These are phyloP conservation scores for Leishmania lainsoni DNA, from an alignment of 208 protist genomes.

Conservation along the genomic window DNA sequence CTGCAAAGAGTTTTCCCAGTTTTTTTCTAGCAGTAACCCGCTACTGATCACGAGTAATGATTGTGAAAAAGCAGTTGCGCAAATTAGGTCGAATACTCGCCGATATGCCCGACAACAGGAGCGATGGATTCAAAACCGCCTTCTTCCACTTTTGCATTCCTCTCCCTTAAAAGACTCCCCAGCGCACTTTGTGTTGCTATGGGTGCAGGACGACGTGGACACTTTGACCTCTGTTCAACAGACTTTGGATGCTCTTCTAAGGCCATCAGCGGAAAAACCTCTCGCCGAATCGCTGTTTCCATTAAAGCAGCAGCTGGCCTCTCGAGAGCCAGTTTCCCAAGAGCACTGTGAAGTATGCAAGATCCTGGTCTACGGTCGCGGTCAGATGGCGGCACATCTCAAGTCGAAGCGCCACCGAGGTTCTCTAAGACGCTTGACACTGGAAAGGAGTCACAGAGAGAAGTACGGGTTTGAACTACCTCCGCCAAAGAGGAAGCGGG, in stretches of 20 bases:
- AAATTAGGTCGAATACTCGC: slow-evolving; percentile 73
- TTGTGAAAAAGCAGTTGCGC: slow-evolving; percentile 37
- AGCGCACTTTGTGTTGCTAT: slow-evolving; percentile 22
- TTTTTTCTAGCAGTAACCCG: slow-evolving; percentile 15
- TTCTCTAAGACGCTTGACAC: slow-evolving; percentile 40
- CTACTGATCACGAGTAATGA: slow-evolving; percentile 9
- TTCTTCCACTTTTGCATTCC: slow-evolving; percentile 42
- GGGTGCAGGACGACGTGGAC: background rate
- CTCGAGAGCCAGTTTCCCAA: slow-evolving; percentile 37
- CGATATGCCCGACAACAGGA: slow-evolving; percentile 82
- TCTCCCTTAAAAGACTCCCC: slow-evolving; percentile 24
- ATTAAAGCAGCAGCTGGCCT: slow-evolving; percentile 2
- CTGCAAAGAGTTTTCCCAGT: slow-evolving; percentile 66
- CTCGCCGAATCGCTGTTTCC: slow-evolving; percentile 11
- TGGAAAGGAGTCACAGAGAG: slow-evolving; percentile 60
- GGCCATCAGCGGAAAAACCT: background rate
- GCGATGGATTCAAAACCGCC: slow-evolving; percentile 80
- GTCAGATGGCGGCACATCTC: slow-evolving; percentile 54
- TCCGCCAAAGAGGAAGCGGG: slow-evolving; percentile 40
- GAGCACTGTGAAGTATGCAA: slow-evolving; percentile 65
- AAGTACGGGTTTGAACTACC: slow-evolving; percentile 66
- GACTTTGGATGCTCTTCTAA: slow-evolving; percentile 8
- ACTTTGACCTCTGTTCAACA: background rate
- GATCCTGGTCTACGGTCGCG: slow-evolving; percentile 53
- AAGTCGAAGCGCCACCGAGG: slow-evolving; percentile 70